These are phyloP conservation scores for Fusarium praegraminearum DNA, from an alignment of 2,329 filamentous ascomycete species.

Conservation along the genomic window DNA sequence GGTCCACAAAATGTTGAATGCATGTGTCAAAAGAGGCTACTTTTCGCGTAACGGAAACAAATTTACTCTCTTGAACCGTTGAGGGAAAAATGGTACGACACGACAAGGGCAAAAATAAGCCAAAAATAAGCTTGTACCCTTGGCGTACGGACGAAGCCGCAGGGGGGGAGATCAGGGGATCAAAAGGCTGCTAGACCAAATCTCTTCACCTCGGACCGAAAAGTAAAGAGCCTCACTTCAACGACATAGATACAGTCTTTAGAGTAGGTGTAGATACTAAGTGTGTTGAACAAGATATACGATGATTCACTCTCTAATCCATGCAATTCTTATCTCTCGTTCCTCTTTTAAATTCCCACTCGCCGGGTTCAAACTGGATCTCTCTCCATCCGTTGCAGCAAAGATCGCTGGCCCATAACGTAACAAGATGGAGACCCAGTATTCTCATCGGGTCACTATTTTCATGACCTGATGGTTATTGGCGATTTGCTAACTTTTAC, in stretches of 20 bases:
- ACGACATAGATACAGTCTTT: not conserved
- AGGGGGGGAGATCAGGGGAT: not conserved
- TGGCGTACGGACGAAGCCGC: constrained; percentile 17
- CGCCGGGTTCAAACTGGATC: constrained; percentile 1
- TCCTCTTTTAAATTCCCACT: constrained; percentile 2
- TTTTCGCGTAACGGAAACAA: constrained; percentile 38
- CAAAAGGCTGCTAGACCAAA: constrained; percentile 3
- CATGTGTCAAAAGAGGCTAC: constrained; percentile 38
- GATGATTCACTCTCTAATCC: not conserved
- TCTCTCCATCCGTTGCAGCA: constrained; percentile 5
- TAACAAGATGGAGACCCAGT: constrained; percentile 21
- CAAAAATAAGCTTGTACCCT: constrained; percentile 23
- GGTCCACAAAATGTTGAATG: constrained; percentile 28
- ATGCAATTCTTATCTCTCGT: constrained; percentile 10
- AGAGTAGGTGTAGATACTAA: too few relatives aligned
- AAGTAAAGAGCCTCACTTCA: constrained; percentile 17
- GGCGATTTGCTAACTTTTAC: constrained; percentile 43
- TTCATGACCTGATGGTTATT: constrained; percentile 37
- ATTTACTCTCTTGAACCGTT: not conserved
- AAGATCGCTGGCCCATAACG: constrained; percentile 41
- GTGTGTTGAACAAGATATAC: not conserved
- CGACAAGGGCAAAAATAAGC: not conserved
- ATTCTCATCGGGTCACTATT: constrained; percentile 16
- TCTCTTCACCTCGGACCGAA: not conserved
- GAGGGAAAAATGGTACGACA: constrained; percentile 8